Percentiles rank a stretch among this genome's conserved stretches.
These are phyloP conservation scores for Quercus agrifolia DNA, from an alignment of 306 rosid genomes.

Conservation along the genomic window DNA sequence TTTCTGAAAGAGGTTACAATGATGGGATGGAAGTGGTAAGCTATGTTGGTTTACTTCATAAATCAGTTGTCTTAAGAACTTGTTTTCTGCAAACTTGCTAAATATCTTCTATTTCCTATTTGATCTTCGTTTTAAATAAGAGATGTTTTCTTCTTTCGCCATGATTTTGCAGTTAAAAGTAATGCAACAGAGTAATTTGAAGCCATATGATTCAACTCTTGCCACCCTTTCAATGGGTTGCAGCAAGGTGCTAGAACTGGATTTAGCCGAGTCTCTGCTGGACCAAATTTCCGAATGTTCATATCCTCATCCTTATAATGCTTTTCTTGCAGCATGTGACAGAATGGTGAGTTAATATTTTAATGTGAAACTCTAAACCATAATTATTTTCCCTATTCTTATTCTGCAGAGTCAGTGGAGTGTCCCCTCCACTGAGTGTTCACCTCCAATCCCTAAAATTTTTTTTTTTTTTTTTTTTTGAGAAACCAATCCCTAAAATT, in stretches of 20 bases:
- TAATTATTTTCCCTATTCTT: slow-evolving; percentile 1
- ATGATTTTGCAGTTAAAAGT: slow-evolving; percentile 51
- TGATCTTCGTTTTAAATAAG: not conserved
- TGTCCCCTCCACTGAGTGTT: not conserved
- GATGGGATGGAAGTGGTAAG: slow-evolving; percentile 63
- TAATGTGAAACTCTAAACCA: slow-evolving; percentile 8
- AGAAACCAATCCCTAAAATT: not conserved
- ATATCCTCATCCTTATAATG: slow-evolving; percentile 52
- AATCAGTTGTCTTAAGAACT: slow-evolving; percentile 3
- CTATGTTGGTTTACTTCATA: slow-evolving; percentile 19
- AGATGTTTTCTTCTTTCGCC: slow-evolving; percentile 18
- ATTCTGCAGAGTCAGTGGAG: not conserved
- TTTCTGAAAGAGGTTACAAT: slow-evolving; percentile 42
- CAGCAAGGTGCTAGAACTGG: slow-evolving; percentile 58
- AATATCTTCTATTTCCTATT: not conserved
- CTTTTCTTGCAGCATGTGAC: slow-evolving; percentile 61
- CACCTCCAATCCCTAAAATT: not conserved
- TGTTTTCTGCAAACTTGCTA: not conserved
- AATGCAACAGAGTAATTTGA: slow-evolving; percentile 63
- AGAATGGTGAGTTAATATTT: slow-evolving; percentile 53
- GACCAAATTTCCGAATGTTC: slow-evolving; percentile 44
- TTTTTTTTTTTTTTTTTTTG: too few species aligned
- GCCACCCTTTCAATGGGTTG: slow-evolving; percentile 60
- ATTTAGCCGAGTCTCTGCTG: slow-evolving; percentile 70
- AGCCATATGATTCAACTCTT: slow-evolving; percentile 61